A percentile compares a stretch with the other conserved stretches of the same genome.
Conservation (phyloP, 169 alveolate species). For the Plasmodium adleri region DNA sequence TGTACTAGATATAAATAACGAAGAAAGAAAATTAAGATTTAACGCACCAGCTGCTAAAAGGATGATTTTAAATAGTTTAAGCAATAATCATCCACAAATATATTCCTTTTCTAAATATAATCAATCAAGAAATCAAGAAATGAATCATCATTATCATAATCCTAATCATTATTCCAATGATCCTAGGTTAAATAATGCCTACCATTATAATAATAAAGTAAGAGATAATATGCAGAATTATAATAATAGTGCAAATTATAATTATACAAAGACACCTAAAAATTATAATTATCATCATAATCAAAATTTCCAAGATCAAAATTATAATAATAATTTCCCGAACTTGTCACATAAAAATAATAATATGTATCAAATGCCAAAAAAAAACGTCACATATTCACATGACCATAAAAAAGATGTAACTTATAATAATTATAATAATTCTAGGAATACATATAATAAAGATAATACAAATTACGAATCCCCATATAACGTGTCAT, state of each 20-base stretch:
- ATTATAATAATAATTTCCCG: slow-evolving; percentile 40
- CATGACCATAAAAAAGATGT: slow-evolving; percentile 37
- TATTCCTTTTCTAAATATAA: slow-evolving; percentile 20
- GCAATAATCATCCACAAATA: slow-evolving; percentile 68
- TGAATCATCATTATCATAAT: slow-evolving; percentile 13
- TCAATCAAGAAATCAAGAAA: background rate
- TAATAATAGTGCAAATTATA: background rate
- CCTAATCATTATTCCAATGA: slow-evolving; percentile 1
- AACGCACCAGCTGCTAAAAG: slow-evolving; percentile 74
- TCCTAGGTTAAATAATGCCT: background rate
- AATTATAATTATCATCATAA: slow-evolving; percentile 27
- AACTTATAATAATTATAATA: slow-evolving; percentile 2
- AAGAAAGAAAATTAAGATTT: slow-evolving; percentile 68
- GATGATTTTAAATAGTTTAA: slow-evolving; percentile 71
- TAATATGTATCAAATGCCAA: slow-evolving; percentile 9
- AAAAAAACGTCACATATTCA: slow-evolving; percentile 1
- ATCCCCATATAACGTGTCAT: slow-evolving; percentile 8
- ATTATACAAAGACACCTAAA: slow-evolving; percentile 12
- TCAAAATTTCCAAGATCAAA: slow-evolving; percentile 26
- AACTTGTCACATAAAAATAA: slow-evolving; percentile 17
- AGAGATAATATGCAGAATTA: background rate
- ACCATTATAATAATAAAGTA: background rate
- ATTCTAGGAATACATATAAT: background rate
- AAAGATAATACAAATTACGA: slow-evolving; percentile 10
- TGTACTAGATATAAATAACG: slow-evolving; percentile 68